Evolutionary conservation across 1,139 yeast species (phyloP).

Genomic region (Zhuliangozyma blackwelliae): DNA sequence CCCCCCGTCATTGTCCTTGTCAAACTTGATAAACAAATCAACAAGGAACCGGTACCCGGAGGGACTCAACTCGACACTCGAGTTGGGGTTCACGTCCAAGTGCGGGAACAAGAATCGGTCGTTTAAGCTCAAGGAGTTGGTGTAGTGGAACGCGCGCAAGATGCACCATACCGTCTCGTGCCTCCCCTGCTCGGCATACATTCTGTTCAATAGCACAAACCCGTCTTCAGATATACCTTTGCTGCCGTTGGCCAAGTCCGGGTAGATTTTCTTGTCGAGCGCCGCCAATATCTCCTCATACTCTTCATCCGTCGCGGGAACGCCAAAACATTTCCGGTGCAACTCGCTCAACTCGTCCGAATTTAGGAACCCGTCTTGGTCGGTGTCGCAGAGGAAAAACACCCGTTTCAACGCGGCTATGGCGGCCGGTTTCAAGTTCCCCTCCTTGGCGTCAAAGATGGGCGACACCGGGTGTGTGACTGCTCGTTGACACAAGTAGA

Average conservation of each 20-base stretch:
- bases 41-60: constrained; percentile 90
- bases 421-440: constrained; percentile 73
- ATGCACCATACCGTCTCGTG: constrained; percentile 98
- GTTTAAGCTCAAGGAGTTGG: constrained; percentile 81
- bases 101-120: constrained; percentile 76
- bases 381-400: constrained; percentile 80
- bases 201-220: constrained; percentile 68
- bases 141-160: constrained; percentile 78
- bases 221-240: constrained; percentile 71
- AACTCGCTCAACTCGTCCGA: constrained; percentile 64
- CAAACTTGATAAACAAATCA: constrained; percentile 80
- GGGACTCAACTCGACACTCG: constrained; percentile 90
- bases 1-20: constrained; percentile 95
- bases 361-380: constrained; percentile 79
- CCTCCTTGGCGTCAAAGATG: constrained; percentile 85
- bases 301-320: constrained; percentile 25
- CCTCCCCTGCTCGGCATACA: constrained; percentile 85
- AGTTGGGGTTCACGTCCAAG: constrained; percentile 67
- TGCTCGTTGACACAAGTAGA: constrained; percentile 87
- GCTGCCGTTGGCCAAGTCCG: constrained; percentile 15
- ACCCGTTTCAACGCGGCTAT: constrained; percentile 72
- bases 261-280: constrained; percentile 24
- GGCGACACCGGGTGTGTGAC: constrained; percentile 95
- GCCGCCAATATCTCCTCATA: constrained; percentile 25
- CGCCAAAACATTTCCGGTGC: constrained; percentile 73